A percentile compares a stretch with the other conserved stretches of the same genome.
These are phyloP conservation scores for Mortierella sp. DNA, from an alignment of 371 early-diverging fungal genomes.

Conservation along the genomic window DNA sequence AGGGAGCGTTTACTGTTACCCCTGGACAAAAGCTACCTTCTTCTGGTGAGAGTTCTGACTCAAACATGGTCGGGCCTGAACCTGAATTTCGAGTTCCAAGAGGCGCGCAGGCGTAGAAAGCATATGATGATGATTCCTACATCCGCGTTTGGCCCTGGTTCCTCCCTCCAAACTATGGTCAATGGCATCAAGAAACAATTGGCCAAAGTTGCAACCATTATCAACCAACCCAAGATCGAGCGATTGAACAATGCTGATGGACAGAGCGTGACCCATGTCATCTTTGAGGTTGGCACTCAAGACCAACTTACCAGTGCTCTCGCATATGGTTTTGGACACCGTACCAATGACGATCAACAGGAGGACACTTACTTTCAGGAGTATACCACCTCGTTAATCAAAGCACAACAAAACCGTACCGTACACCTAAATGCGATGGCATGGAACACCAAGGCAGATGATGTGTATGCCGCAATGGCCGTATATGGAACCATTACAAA, in stretches of 20 bases:
- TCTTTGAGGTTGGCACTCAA: neutral
- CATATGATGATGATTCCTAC: neutral
- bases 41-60: too few relatives aligned
- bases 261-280: neutral
- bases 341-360: neutral
- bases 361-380: neutral
- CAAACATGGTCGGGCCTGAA: neutral
- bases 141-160: neutral
- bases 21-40: too few relatives aligned
- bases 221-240: neutral
- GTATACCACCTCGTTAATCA: neutral
- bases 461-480: neutral
- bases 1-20: too few relatives aligned
- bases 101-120: neutral
- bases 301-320: neutral
- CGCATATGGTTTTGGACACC: neutral
- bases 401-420: neutral
- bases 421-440: neutral
- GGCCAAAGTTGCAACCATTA: neutral
- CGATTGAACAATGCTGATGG: neutral
- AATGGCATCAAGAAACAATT: neutral
- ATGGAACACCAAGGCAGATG: neutral
- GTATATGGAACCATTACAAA: neutral
- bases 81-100: constrained; percentile 23
- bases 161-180: too few relatives aligned